Base-by-base conservation (phyloP, 345 rosid genomes). In the Diplotaxis tenuifolia region DNA sequence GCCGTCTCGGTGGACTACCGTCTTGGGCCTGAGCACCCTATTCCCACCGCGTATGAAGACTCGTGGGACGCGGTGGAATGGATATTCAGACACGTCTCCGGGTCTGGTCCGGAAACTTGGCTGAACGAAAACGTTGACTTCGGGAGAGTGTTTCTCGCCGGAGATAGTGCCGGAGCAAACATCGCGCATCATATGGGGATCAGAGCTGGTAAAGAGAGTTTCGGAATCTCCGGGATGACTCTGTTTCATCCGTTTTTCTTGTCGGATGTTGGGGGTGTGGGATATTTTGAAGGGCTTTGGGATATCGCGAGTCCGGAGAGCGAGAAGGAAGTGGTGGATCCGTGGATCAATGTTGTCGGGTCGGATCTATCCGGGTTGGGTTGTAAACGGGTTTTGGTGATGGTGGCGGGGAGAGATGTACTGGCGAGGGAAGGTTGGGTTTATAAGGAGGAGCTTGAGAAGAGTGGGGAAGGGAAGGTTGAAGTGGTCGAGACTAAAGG, bases 1-100 rank as follows among this genome's bases (percentile, higher is more conserved):
- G 82, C 80, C 1, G 79, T 80, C 32, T 78, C 90, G 0, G 82
- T 84, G 5, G 72, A 83, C 47, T 84, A 83, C 72, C 67, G 88
- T 15, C 64, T 21, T 62, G 87, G 85, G 7, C 83, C 85, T 0
- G 84, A 84, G 77, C 82, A 83, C 54, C 86, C 83, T 0, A 68
- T 83, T 19, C 84, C 86, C 1, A n/a, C 67, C 0, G 80, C 82
- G 5, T 83, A 82, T 10, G 86, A 84, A 10, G 86, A 87, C 57
- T 83, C 85, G 5, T 76, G 83, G 91, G 86, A 59, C 5, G 85
- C 86, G n/a, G 34, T 85, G 16, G 58, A 74, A 20, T 87, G 88
- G 89, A 79, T 80, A n/a, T 56, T 55, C 56, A 63, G 80, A 14
- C 83, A 77, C 27, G 2, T 70, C 18, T 0, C 60, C 6, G 72